These are phyloP conservation scores for Protomyces inundatus DNA, from an alignment of 1,139 yeast genomes.

Conservation along the genomic window DNA sequence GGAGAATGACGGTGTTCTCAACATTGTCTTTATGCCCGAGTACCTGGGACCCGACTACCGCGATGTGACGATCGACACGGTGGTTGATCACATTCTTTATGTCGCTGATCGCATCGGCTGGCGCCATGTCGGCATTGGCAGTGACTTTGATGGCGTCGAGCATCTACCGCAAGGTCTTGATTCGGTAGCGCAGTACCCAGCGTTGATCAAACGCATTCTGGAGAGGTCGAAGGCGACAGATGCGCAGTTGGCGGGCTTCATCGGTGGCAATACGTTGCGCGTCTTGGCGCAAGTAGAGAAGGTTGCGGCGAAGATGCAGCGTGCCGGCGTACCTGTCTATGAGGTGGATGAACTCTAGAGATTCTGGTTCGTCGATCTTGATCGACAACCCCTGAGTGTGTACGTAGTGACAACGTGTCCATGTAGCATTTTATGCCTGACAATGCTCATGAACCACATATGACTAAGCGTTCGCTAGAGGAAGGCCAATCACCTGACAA, in stretches of 20 bases:
- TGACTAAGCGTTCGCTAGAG: neutral
- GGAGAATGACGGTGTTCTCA: slow-evolving; percentile 49
- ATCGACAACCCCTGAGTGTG: too few species aligned
- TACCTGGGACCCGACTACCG: slow-evolving; percentile 40
- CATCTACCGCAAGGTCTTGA: slow-evolving; percentile 49
- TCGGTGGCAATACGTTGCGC: slow-evolving; percentile 49
- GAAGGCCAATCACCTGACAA: neutral
- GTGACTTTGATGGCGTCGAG: slow-evolving; percentile 53
- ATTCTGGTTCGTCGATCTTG: neutral
- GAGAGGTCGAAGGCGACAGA: slow-evolving; percentile 40
- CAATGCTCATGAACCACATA: neutral
- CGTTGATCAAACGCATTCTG: slow-evolving; percentile 40
- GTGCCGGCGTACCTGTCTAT: neutral
- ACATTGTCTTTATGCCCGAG: slow-evolving; percentile 47
- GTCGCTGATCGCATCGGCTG: slow-evolving; percentile 48
- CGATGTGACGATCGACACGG: slow-evolving; percentile 46
- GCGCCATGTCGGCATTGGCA: slow-evolving; percentile 54
- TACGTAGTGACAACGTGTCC: too few species aligned
- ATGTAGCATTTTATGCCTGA: neutral
- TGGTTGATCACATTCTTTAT: slow-evolving; percentile 47
- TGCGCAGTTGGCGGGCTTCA: slow-evolving; percentile 44
- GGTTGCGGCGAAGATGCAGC: slow-evolving; percentile 31
- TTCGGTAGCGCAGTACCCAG: slow-evolving; percentile 53
- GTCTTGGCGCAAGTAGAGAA: slow-evolving; percentile 49
- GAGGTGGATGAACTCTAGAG: slow-evolving; percentile 13